phyloP scores from a whole-genome alignment of 352 stramenopile species.

The Pythium phragmitis region DNA sequence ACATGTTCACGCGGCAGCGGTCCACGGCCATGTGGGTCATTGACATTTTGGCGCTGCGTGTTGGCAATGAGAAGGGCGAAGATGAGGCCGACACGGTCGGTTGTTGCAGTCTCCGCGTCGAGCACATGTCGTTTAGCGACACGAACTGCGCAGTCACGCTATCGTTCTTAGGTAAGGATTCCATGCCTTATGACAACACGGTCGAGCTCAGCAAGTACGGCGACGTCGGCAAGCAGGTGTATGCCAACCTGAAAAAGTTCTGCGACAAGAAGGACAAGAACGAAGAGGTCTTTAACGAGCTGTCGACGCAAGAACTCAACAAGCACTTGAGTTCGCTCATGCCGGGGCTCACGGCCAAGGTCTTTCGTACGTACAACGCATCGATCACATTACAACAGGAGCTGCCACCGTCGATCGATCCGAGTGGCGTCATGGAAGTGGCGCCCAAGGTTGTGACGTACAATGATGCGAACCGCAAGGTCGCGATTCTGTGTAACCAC shows the following conservation, averaged over 20 bases:
- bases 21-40: slow-evolving; percentile 99
- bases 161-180: slow-evolving; percentile 99
- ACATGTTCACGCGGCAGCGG: slow-evolving; percentile 91
- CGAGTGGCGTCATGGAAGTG: slow-evolving; percentile 60
- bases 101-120: slow-evolving; percentile 98
- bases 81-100: slow-evolving; percentile 99
- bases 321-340: slow-evolving; percentile 98
- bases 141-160: slow-evolving; percentile 95
- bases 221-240: slow-evolving; percentile 91
- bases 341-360: slow-evolving; percentile 98
- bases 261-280: slow-evolving; percentile 94
- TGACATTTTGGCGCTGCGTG: slow-evolving; percentile 98
- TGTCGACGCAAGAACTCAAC: slow-evolving; percentile 97
- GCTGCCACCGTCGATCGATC: slow-evolving; percentile 72
- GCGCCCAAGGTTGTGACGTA: slow-evolving; percentile 96
- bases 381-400: slow-evolving; percentile 98
- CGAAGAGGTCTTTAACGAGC: slow-evolving; percentile 98
- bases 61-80: slow-evolving; percentile 99
- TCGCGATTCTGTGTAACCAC: slow-evolving; percentile 99
- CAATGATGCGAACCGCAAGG: slow-evolving; percentile 99
- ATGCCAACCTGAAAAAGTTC: slow-evolving; percentile 96
- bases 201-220: slow-evolving; percentile 94
- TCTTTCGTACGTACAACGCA: slow-evolving; percentile 99
- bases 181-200: slow-evolving; percentile 99
- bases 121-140: slow-evolving; percentile 97